Evolutionary conservation across 345 rosid genomes (phyloP), one percentile per base, ranked within the genome.

Genomic region (Carallia brachiata): DNA sequence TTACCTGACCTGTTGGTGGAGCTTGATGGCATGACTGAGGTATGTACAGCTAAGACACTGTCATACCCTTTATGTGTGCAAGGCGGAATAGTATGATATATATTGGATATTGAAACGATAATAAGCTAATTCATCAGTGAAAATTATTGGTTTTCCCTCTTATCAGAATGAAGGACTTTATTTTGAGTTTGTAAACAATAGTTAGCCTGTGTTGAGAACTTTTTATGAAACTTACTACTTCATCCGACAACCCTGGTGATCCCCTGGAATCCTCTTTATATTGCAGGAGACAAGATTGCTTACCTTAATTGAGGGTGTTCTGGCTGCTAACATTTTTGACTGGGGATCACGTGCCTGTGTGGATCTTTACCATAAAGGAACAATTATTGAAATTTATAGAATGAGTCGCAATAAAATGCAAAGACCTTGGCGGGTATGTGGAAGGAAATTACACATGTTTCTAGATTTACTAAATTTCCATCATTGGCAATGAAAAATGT

Each of bases 271-370:
- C 66, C 54, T 69, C 48, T 32, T 30, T 52, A 66, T 52, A 66
- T 77, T 75, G 65, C 88, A 95, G 99, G 99, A 95, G 82, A 72
- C 92, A 47, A 86, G 97, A 82, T 80, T 92, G 84, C 96, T 91
- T 70, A 86, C 87, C 55, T 85, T 95, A 48, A 89, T 95, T 56
- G 97, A 90, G 79, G 99, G 99, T 70, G 99, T 90, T 78, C 88
- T 94, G 57, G 99, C 99, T 73, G 99, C 99, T 64, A 94, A 94
- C 66, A 94, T 91, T 83, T 94, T 94, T 67, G 99, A 94, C 79
- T 94, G 99, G 97, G 99, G 99, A 71, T 91, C 97, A 67, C 89
- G 96, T 65, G 97, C 99, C 28, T 94, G 99, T 80, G 99, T 94
- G 81, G 99, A 94, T 68, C 92, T 94, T 68, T 94, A 94, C 80